Percentiles rank a stretch among this genome's conserved stretches.
phyloP scores from a whole-genome alignment of 257 asterid genomes.

The Craterostigma plantagineum region DNA sequence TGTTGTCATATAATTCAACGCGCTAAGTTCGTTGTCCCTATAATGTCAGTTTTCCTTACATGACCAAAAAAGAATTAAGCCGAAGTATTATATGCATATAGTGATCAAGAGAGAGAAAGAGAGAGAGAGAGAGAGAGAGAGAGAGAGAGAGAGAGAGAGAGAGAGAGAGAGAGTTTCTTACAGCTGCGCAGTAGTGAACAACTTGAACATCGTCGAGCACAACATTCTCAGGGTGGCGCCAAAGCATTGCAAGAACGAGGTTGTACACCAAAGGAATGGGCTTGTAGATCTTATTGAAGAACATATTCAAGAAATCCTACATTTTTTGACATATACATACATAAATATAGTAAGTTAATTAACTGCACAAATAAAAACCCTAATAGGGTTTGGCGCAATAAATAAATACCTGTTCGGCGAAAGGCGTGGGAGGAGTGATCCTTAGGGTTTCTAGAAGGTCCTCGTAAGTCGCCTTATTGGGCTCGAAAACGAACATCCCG shows the following conservation, averaged over 20 bases:
- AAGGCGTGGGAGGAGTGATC: conserved; percentile 37
- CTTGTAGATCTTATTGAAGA: conserved; percentile 25
- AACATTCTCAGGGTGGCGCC: conserved; percentile 50
- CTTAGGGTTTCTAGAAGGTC: conserved; percentile 23
- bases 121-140: not conserved
- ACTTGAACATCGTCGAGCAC: conserved; percentile 31
- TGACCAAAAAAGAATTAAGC: too few relatives aligned
- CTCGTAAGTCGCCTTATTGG: conserved; percentile 24
- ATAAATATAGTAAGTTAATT: too few relatives aligned
- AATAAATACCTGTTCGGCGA: conserved; percentile 35
- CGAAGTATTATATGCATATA: too few relatives aligned
- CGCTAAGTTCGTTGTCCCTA: too few relatives aligned
- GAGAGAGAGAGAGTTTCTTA: too few relatives aligned
- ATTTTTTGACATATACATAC: too few relatives aligned
- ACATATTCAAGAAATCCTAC: conserved; percentile 61
- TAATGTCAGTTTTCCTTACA: too few relatives aligned
- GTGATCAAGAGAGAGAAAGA: too few relatives aligned
- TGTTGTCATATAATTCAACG: too few relatives aligned
- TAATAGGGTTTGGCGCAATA: too few relatives aligned
- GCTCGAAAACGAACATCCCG: conserved; percentile 41
- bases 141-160: too few relatives aligned
- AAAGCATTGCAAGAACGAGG: conserved; percentile 42
- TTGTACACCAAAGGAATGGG: conserved; percentile 38
- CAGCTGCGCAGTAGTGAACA: conserved; percentile 53
- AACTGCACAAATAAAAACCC: too few relatives aligned